These are phyloP conservation scores for Physaria fendleri DNA, from an alignment of 345 rosid species.

Conservation along the genomic window DNA sequence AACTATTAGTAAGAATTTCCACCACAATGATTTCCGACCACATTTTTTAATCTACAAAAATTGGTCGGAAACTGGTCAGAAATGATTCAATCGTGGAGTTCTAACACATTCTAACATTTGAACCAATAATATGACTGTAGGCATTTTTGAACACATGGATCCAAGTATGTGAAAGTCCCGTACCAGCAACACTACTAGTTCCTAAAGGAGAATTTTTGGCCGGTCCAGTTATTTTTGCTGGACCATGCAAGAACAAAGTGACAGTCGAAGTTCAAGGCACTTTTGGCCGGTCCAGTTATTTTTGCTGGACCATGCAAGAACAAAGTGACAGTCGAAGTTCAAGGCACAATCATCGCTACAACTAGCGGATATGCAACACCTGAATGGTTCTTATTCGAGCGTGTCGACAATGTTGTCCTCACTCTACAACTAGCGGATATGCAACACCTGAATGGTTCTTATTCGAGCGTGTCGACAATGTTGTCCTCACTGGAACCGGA, in stretches of 20 bases:
- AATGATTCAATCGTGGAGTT: too few relatives aligned
- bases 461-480: slow-evolving; percentile 39
- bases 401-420: slow-evolving; percentile 35
- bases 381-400: slow-evolving; percentile 45
- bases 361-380: slow-evolving; percentile 26
- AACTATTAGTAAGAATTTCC: too few relatives aligned
- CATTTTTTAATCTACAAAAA: too few relatives aligned
- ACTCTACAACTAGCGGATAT: too few relatives aligned
- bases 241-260: slow-evolving; percentile 48
- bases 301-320: slow-evolving; percentile 57
- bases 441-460: slow-evolving; percentile 36
- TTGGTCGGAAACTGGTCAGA: too few relatives aligned
- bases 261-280: slow-evolving; percentile 39
- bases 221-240: slow-evolving; percentile 43
- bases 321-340: slow-evolving; percentile 36
- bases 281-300: slow-evolving; percentile 36
- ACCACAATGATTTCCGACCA: too few relatives aligned
- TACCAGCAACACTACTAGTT: slow-evolving; percentile 41
- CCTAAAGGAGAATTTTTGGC: slow-evolving; percentile 41
- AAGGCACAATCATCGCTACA: slow-evolving; percentile 42
- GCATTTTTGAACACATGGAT: slow-evolving; percentile 50
- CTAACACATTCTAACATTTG: neutral
- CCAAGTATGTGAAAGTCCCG: slow-evolving; percentile 37
- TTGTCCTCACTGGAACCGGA: slow-evolving; percentile 50
- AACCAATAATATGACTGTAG: slow-evolving; percentile 29